Conservation (phyloP, 2,329 filamentous ascomycete genomes). For the Cryphonectria parasitica region DNA sequence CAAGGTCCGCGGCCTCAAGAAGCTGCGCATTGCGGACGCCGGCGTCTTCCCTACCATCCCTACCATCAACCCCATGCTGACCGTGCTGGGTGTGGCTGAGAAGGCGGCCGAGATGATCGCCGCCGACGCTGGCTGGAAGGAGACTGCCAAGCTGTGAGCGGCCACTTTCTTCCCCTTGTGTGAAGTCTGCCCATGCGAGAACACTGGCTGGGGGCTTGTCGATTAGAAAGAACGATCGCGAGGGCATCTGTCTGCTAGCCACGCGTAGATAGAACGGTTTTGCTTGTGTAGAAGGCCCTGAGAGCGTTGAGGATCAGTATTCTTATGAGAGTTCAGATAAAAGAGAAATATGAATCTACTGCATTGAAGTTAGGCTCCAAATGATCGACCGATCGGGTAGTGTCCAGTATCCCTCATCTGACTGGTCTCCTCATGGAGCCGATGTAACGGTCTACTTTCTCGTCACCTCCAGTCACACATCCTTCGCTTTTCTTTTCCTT, state of each 20-base stretch:
- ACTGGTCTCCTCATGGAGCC: neutral
- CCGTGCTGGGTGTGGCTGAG: constrained; percentile 83
- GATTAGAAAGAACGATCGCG: neutral
- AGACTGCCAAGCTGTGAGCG: constrained; percentile 39
- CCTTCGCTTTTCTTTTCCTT: no score
- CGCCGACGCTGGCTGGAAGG: constrained; percentile 60
- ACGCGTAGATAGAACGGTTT: neutral
- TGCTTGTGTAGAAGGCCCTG: neutral
- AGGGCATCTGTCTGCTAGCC: neutral
- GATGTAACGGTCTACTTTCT: neutral
- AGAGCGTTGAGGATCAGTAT: neutral
- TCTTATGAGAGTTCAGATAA: neutral
- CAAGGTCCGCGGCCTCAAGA: constrained; percentile 72
- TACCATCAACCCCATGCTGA: constrained; percentile 86
- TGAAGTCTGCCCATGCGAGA: neutral
- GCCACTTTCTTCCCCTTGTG: no score
- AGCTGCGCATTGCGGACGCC: constrained; percentile 80
- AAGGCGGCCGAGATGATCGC: constrained; percentile 82
- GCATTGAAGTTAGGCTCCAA: neutral
- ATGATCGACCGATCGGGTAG: neutral
- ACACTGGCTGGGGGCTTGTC: neutral
- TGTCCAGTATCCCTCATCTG: neutral
- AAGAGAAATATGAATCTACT: neutral
- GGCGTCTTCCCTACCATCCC: constrained; percentile 89
- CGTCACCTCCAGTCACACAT: no score